A percentile compares a stretch with the other conserved stretches of the same genome.
Conservation (phyloP, 1,139 yeast genomes). For the Candida albicans region DNA sequence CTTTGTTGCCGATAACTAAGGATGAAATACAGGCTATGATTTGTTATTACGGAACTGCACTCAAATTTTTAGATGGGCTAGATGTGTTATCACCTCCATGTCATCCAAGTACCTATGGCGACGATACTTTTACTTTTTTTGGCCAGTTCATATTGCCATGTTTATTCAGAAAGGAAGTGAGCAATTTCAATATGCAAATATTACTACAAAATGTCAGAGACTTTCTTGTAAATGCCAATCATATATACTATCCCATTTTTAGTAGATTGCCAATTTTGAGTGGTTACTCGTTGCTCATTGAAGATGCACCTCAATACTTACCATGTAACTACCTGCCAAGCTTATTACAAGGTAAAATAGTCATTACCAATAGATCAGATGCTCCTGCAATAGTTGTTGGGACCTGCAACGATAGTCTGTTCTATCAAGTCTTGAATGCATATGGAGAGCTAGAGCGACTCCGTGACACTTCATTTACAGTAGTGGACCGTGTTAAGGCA, state of each 20-base stretch:
- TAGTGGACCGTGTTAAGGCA: not conserved
- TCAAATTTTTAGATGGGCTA: not conserved
- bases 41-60: not conserved
- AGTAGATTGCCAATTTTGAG: not conserved
- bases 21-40: not conserved
- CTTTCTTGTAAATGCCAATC: not conserved
- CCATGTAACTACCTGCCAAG: not conserved
- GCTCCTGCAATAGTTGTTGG: conserved; percentile 2
- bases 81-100: not conserved
- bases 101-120: not conserved
- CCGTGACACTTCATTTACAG: not conserved
- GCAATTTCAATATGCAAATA: not conserved
- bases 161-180: not conserved
- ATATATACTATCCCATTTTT: not conserved
- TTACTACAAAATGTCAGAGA: not conserved
- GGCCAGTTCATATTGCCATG: not conserved
- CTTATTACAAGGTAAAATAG: conserved; percentile 4
- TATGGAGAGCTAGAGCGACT: conserved; percentile 1
- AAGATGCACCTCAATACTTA: not conserved
- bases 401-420: not conserved
- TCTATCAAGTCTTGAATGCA: not conserved
- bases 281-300: not conserved
- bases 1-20: not conserved
- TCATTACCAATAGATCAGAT: conserved; percentile 4
- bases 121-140: not conserved